These are phyloP conservation scores for Acarospora socialis DNA, from an alignment of 2,329 filamentous ascomycete species.

Conservation along the genomic window DNA sequence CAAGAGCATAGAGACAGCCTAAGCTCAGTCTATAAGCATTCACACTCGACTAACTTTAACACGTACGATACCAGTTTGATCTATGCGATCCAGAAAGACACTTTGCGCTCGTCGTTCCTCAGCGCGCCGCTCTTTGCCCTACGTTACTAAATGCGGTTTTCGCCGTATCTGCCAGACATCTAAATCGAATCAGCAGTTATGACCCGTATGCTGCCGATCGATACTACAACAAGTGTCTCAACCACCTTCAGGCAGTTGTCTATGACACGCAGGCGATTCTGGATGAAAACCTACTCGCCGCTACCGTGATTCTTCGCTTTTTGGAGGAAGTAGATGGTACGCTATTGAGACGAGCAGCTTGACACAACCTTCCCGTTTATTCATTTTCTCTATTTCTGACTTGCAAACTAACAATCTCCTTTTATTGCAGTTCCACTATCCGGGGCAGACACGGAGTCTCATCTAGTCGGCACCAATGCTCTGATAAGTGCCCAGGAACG, in stretches of 20 bases:
- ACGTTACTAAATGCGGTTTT: conserved; percentile 27
- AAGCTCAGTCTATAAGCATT: conserved; percentile 15
- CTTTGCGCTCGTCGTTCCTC: conserved; percentile 29
- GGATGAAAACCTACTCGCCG: conserved; percentile 40
- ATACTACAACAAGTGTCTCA: conserved; percentile 19
- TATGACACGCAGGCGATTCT: conserved; percentile 25
- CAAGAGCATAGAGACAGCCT: conserved; percentile 7
- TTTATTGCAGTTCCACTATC: too few species aligned
- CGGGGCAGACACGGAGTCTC: too few species aligned
- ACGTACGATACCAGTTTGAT: conserved; percentile 24
- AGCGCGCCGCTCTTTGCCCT: conserved; percentile 26
- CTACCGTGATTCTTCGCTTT: conserved; percentile 42
- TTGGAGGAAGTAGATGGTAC: conserved; percentile 44
- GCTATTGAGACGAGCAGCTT: conserved; percentile 32
- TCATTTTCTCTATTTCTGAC: too few species aligned
- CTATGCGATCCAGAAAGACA: conserved; percentile 28
- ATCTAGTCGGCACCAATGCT: too few species aligned
- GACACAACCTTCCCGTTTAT: conserved; percentile 35
- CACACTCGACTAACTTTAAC: conserved; percentile 9
- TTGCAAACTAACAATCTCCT: too few species aligned
- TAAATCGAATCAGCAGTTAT: conserved; percentile 20
- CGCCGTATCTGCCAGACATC: conserved; percentile 25
- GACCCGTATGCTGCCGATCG: conserved; percentile 12
- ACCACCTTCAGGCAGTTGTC: conserved; percentile 18
- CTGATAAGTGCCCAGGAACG: too few species aligned